Percentiles rank a stretch among this genome's conserved stretches.
Evolutionary conservation across 352 stramenopile species (phyloP).

Genomic region (Globisporangium abappressorium): DNA sequence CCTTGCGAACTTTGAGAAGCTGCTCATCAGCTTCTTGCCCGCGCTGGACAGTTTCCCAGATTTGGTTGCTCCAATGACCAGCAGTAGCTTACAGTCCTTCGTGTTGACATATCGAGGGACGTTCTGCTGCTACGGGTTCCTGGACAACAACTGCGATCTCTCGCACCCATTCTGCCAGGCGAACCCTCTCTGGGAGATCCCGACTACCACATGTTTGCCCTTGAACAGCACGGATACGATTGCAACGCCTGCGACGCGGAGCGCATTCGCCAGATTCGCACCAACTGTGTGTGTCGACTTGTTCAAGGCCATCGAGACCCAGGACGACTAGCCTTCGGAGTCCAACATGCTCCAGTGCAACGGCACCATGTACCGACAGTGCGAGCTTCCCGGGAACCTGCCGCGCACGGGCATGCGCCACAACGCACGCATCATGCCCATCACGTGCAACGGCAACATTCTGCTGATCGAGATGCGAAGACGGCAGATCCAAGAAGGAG

Average conservation of each 20-base stretch:
- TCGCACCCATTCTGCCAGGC: neutral
- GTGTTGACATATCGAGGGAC: neutral
- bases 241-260: neutral
- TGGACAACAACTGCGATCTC: neutral
- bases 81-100: neutral
- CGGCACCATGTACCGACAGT: constrained; percentile 11
- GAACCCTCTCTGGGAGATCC: neutral
- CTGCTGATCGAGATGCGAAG: constrained; percentile 8
- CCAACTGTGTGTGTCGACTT: neutral
- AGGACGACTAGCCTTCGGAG: neutral
- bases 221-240: neutral
- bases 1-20: neutral
- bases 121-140: neutral
- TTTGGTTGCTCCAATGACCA: neutral
- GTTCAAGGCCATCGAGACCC: neutral
- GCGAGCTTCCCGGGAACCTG: neutral
- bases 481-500: neutral
- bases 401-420: constrained; percentile 23
- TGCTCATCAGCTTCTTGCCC: neutral
- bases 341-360: constrained; percentile 6
- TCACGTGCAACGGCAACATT: constrained; percentile 9
- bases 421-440: constrained; percentile 7
- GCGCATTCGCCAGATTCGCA: neutral
- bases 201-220: neutral
- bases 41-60: neutral